Evolutionary conservation across 495 filamentous ascomycete species (phyloP).

Genomic region (Penicillium fimorum): DNA sequence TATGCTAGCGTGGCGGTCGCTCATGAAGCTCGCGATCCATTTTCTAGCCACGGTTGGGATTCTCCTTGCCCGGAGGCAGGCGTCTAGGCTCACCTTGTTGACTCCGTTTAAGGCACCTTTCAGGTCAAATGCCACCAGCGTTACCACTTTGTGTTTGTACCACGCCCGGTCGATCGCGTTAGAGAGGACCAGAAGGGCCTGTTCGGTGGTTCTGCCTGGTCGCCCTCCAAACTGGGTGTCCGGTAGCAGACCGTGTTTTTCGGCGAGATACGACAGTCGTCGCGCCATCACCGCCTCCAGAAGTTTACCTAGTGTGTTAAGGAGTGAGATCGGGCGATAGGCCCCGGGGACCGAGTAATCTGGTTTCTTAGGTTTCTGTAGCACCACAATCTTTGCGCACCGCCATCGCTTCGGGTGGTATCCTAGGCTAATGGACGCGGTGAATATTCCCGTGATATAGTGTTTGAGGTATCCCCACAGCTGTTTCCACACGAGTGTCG

Average conservation of each 20-base stretch:
- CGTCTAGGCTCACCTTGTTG: slow-evolving; percentile 24
- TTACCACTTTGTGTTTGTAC: slow-evolving; percentile 16
- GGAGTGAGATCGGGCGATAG: slow-evolving; percentile 28
- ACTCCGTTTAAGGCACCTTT: slow-evolving; percentile 28
- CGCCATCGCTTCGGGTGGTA: slow-evolving; percentile 14
- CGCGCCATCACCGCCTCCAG: slow-evolving; percentile 20
- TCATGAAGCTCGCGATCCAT: slow-evolving; percentile 32
- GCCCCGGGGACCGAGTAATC: slow-evolving; percentile 23
- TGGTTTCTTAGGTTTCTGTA: background rate
- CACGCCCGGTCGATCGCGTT: slow-evolving; percentile 25
- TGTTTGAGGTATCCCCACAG: slow-evolving; percentile 19
- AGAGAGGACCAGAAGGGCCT: slow-evolving; percentile 18
- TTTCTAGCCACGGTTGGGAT: slow-evolving; percentile 19
- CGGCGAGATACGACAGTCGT: slow-evolving; percentile 15
- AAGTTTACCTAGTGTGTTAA: slow-evolving; percentile 23
- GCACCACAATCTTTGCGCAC: background rate
- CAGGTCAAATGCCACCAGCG: slow-evolving; percentile 19
- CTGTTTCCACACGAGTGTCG: slow-evolving; percentile 24
- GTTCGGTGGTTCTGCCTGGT: slow-evolving; percentile 16
- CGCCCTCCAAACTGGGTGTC: slow-evolving; percentile 22
- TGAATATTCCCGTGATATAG: slow-evolving; percentile 21
- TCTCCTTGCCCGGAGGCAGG: slow-evolving; percentile 16
- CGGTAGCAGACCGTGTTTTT: slow-evolving; percentile 21
- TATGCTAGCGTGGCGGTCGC: slow-evolving; percentile 24
- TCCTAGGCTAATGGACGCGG: slow-evolving; percentile 18